Evolutionary conservation across 371 early-diverging fungal genomes (phyloP).

Genomic region (Sporodiniella umbellata): DNA sequence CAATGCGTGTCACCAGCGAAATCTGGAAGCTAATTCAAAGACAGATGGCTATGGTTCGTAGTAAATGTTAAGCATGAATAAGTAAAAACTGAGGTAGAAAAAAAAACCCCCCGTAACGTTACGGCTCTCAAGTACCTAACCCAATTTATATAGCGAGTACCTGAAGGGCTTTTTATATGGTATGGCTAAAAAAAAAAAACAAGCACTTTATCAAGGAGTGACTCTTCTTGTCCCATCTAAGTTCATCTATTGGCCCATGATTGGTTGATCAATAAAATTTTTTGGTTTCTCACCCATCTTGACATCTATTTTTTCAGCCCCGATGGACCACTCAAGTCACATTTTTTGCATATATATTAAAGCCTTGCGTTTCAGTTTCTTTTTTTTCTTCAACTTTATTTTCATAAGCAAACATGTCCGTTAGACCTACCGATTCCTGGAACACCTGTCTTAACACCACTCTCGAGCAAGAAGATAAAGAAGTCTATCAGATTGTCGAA

Average conservation of each 20-base stretch:
- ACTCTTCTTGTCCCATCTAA: background rate
- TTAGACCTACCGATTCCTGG: conserved; percentile 49
- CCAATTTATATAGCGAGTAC: background rate
- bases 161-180: background rate
- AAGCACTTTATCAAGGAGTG: background rate
- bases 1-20: background rate
- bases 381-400: conserved; percentile 6
- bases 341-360: conserved; percentile 9
- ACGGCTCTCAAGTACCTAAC: background rate
- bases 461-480: conserved; percentile 86
- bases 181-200: too few relatives aligned
- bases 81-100: too few relatives aligned
- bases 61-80: too few relatives aligned
- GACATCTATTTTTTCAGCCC: conserved; percentile 11
- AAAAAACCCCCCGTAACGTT: too few relatives aligned
- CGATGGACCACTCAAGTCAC: conserved; percentile 16
- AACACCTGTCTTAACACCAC: conserved; percentile 73
- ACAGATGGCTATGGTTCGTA: background rate
- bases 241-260: conserved; percentile 4
- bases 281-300: conserved; percentile 10
- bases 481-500: conserved; percentile 91
- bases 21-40: background rate
- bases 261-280: conserved; percentile 19
- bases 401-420: conserved; percentile 33
- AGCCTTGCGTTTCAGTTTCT: background rate